Evolutionary conservation across 2,329 filamentous ascomycete species (phyloP).

Genomic region (Cercospora brassicicola): DNA sequence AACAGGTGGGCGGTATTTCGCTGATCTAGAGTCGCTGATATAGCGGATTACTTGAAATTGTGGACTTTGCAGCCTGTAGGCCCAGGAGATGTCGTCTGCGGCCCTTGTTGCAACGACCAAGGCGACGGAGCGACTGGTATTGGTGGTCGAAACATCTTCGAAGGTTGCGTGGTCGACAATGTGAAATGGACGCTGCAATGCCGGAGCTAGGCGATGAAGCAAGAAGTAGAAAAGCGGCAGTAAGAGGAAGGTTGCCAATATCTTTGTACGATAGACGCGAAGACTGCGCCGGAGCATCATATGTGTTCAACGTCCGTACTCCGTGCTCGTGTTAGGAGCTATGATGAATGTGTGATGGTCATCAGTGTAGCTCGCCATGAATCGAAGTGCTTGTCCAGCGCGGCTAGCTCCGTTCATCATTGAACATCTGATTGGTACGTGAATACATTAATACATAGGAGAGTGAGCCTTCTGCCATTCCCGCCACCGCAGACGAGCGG

Average conservation of each 20-base stretch:
- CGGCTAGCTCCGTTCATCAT: background rate
- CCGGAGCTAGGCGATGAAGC: conserved; percentile 6
- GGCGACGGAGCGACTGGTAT: conserved; percentile 18
- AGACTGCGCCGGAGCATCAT: background rate
- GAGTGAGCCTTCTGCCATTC: background rate
- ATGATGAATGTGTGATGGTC: background rate
- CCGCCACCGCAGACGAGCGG: background rate
- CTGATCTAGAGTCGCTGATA: conserved; percentile 24
- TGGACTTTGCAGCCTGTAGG: conserved; percentile 18
- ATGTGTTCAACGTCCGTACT: background rate
- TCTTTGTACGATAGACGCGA: background rate
- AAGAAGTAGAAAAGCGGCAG: conserved; percentile 10
- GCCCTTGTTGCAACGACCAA: conserved; percentile 23
- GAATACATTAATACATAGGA: background rate
- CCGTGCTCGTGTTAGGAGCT: background rate
- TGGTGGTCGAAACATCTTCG: background rate
- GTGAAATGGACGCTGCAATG: background rate
- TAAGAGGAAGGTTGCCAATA: background rate
- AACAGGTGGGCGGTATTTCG: conserved; percentile 18
- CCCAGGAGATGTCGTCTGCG: conserved; percentile 27
- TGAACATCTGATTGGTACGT: background rate
- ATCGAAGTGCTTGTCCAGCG: background rate
- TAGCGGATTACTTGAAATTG: conserved; percentile 26
- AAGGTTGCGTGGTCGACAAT: background rate
- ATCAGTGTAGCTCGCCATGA: background rate